Percentiles rank a stretch among this genome's conserved stretches.
Conservation (phyloP, 2,329 filamentous ascomycete genomes). For the Aciculosporium take region DNA sequence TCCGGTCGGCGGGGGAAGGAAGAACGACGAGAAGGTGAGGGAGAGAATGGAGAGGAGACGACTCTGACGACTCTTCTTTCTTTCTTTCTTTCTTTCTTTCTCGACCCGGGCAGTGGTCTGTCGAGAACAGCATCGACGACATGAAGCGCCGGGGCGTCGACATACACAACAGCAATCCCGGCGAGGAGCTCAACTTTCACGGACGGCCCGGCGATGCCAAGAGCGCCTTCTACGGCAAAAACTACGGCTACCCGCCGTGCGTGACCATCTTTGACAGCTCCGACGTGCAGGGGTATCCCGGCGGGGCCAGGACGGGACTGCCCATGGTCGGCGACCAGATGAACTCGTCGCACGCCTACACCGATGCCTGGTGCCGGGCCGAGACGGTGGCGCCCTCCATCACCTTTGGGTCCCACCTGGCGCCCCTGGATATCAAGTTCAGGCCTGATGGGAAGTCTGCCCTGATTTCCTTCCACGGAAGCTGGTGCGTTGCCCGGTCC, state of each 20-base stretch:
- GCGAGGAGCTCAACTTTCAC: conserved; percentile 58
- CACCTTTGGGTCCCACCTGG: conserved; percentile 36
- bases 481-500: conserved; percentile 34
- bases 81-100: too few species aligned
- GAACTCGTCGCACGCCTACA: conserved; percentile 6
- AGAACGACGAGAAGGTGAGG: too few species aligned
- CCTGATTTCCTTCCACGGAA: conserved; percentile 50
- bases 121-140: conserved; percentile 55
- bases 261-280: conserved; percentile 39
- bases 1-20: too few species aligned
- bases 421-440: conserved; percentile 52
- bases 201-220: conserved; percentile 32
- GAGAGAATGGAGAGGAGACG: too few species aligned
- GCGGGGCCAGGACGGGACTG: conserved; percentile 12
- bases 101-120: conserved; percentile 30
- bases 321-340: conserved; percentile 14
- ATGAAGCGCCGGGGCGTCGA: conserved; percentile 38
- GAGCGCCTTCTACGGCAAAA: conserved; percentile 20
- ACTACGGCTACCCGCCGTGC: conserved; percentile 52
- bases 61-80: too few species aligned
- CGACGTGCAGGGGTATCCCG: conserved; percentile 19
- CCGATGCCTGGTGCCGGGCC: conserved; percentile 12
- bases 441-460: conserved; percentile 37
- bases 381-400: conserved; percentile 11
- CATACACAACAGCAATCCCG: conserved; percentile 53